These are phyloP conservation scores for Lasiodiplodia theobromae DNA, from an alignment of 2,329 filamentous ascomycete species.

Conservation along the genomic window DNA sequence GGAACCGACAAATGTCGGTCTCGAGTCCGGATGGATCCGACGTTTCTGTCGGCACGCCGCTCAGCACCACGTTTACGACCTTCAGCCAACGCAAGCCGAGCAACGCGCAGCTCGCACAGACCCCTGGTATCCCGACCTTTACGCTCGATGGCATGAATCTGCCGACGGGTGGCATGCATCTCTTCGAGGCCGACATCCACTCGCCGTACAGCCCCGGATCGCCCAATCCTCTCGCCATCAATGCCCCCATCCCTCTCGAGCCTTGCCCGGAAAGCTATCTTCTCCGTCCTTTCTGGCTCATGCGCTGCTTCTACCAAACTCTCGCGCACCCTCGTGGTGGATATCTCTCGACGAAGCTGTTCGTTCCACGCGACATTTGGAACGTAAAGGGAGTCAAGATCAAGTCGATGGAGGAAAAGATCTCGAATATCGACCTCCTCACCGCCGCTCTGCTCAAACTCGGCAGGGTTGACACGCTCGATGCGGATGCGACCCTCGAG, in stretches of 20 bases:
- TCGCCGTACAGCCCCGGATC: constrained; percentile 68
- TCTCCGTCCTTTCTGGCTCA: constrained; percentile 96
- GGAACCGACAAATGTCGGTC: constrained; percentile 75
- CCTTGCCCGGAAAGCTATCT: constrained; percentile 89
- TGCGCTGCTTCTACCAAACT: constrained; percentile 92
- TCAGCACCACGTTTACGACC: constrained; percentile 70
- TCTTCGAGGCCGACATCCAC: constrained; percentile 87
- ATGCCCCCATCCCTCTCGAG: constrained; percentile 81
- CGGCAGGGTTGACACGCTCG: constrained; percentile 81
- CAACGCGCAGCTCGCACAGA: constrained; percentile 69
- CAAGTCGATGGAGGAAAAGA: constrained; percentile 90
- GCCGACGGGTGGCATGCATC: constrained; percentile 72
- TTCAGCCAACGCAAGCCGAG: constrained; percentile 54
- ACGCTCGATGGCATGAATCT: constrained; percentile 61
- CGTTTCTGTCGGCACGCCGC: constrained; percentile 75
- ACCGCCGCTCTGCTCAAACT: constrained; percentile 89
- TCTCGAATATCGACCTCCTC: constrained; percentile 86
- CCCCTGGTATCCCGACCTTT: constrained; percentile 70
- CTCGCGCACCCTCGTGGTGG: constrained; percentile 90
- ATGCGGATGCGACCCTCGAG: constrained; percentile 89
- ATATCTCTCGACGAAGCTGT: constrained; percentile 89
- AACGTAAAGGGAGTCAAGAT: constrained; percentile 92
- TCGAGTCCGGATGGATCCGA: constrained; percentile 68
- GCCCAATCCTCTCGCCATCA: constrained; percentile 66
- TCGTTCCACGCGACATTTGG: constrained; percentile 93